These are phyloP conservation scores for Pseudocercospora fuligena DNA, from an alignment of 2,329 filamentous ascomycete genomes.

Conservation along the genomic window DNA sequence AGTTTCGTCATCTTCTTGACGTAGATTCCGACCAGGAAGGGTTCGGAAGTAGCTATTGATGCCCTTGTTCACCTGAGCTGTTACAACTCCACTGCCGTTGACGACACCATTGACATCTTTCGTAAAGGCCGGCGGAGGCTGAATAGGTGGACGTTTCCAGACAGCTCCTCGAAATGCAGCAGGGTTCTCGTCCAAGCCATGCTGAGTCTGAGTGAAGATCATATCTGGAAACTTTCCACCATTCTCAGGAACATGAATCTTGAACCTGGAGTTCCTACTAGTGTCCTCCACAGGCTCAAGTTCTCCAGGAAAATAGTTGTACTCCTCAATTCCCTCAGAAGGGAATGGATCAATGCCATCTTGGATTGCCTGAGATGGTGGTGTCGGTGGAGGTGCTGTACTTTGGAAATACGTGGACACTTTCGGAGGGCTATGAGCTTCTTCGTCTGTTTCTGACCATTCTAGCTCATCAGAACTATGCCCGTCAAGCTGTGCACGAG, in stretches of 20 bases:
- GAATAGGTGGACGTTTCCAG: conserved; percentile 49
- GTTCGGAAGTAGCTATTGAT: conserved; percentile 28
- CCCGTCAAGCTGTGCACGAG: conserved; percentile 32
- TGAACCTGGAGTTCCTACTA: conserved; percentile 45
- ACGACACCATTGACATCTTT: conserved; percentile 8
- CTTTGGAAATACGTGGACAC: conserved; percentile 14
- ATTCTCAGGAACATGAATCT: conserved; percentile 49
- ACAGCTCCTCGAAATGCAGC: conserved; percentile 53
- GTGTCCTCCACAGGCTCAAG: conserved; percentile 23
- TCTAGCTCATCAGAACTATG: conserved; percentile 29
- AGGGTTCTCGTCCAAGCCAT: conserved; percentile 45
- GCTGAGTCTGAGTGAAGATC: conserved; percentile 52
- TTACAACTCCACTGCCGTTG: conserved; percentile 18
- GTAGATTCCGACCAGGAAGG: conserved; percentile 8
- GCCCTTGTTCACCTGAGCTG: conserved; percentile 10
- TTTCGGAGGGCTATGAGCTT: conserved; percentile 27
- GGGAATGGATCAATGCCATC: conserved; percentile 14
- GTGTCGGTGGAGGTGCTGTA: conserved; percentile 9
- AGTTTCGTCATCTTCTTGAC: conserved; percentile 33
- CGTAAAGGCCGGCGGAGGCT: conserved; percentile 27
- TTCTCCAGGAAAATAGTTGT: conserved; percentile 37
- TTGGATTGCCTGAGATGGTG: conserved; percentile 14
- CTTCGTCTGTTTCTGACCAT: conserved; percentile 30
- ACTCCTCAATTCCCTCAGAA: conserved; percentile 27
- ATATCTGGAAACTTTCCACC: conserved; percentile 47